Percentiles rank a stretch among this genome's conserved stretches.
These are phyloP conservation scores for Tylopilus sp. DNA, from an alignment of 768 basidiomycete species.

Conservation along the genomic window DNA sequence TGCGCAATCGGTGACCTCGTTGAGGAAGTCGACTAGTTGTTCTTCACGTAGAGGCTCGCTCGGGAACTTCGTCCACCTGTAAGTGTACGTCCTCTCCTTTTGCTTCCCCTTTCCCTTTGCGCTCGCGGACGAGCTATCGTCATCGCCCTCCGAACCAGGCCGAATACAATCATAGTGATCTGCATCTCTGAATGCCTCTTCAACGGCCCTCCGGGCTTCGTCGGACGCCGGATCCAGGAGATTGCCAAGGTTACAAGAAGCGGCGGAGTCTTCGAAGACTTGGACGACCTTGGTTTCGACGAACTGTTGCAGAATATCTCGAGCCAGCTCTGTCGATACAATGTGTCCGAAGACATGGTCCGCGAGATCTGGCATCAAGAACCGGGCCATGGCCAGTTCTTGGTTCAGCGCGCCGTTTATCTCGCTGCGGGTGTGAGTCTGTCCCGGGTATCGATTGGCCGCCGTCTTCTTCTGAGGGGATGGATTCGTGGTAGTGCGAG, in stretches of 20 bases:
- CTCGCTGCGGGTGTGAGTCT: not conserved
- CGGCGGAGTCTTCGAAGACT: not conserved
- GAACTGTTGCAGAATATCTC: not conserved
- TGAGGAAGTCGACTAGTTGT: conserved; percentile 3
- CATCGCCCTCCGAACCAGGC: not conserved
- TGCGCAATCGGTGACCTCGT: conserved; percentile 1
- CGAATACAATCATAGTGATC: not conserved
- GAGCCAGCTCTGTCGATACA: not conserved
- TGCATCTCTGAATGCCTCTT: not conserved
- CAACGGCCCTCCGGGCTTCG: not conserved
- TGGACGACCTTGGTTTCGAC: not conserved
- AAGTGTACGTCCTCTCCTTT: no score
- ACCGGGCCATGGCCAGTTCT: conserved; percentile 8
- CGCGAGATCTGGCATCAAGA: conserved; percentile 10
- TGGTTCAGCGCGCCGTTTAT: conserved; percentile 1
- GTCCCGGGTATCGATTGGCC: not conserved
- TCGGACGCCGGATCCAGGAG: not conserved
- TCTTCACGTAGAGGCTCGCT: conserved; percentile 1
- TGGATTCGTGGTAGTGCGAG: not conserved
- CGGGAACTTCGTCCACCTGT: conserved; percentile 6
- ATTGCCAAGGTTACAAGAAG: no score
- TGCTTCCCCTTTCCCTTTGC: not conserved
- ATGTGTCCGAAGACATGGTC: conserved; percentile 6
- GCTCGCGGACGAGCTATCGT: not conserved
- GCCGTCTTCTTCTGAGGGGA: conserved; percentile 3